Conservation (phyloP, 169 alveolate species). For the Plasmodium berghei region DNA sequence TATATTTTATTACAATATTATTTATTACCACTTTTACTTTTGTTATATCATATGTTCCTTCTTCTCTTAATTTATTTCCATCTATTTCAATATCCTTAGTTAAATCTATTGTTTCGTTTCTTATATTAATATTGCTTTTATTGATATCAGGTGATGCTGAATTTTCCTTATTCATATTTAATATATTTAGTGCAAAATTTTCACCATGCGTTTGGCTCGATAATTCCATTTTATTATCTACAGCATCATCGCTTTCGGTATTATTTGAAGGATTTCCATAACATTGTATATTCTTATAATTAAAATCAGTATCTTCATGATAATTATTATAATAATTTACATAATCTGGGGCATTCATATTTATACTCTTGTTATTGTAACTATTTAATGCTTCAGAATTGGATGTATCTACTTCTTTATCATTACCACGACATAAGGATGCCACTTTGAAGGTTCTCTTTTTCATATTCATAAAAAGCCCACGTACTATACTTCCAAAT, state of each 20-base stretch:
- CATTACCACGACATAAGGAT: too few relatives aligned
- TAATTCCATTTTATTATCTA: not conserved
- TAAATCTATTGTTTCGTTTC: not conserved
- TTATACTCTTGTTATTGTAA: too few relatives aligned
- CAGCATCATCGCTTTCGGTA: constrained; percentile 1
- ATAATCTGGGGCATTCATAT: too few relatives aligned
- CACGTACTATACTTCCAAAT: too few relatives aligned
- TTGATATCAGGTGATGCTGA: not conserved
- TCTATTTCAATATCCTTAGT: constrained; percentile 25
- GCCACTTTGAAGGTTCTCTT: too few relatives aligned
- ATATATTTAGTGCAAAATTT: not conserved
- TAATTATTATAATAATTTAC: too few relatives aligned
- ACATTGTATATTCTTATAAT: too few relatives aligned
- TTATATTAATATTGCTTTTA: not conserved
- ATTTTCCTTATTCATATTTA: constrained; percentile 4
- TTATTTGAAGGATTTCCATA: not conserved
- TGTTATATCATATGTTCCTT: not conserved
- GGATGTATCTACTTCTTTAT: too few relatives aligned
- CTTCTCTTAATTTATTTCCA: constrained; percentile 11
- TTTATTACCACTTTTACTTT: constrained; percentile 68
- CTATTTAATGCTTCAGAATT: too few relatives aligned
- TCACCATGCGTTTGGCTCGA: not conserved
- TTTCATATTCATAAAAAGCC: too few relatives aligned
- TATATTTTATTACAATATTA: constrained; percentile 50
- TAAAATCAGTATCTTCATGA: too few relatives aligned